A percentile compares a stretch with the other conserved stretches of the same genome.
Conservation (phyloP, 1,284 basidiomycete genomes). For the Pascua sp. region DNA sequence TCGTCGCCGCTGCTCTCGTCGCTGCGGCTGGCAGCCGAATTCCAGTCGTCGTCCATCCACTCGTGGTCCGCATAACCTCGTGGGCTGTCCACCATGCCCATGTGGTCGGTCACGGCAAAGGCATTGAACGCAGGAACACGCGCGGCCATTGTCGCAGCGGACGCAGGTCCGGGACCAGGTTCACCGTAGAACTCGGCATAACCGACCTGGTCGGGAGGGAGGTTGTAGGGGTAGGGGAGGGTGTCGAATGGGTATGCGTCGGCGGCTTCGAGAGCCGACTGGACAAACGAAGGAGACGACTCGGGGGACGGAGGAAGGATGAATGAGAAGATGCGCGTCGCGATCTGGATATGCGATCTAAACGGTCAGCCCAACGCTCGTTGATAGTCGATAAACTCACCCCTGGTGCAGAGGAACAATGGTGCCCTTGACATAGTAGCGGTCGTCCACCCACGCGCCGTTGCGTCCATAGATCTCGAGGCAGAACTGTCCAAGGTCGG, state of each 20-base stretch:
- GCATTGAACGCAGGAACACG: conserved; percentile 44
- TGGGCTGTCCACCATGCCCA: conserved; percentile 32
- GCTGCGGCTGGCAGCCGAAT: conserved; percentile 24
- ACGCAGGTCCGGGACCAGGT: conserved; percentile 35
- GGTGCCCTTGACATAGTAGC: conserved; percentile 85
- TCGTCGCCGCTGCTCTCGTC: conserved; percentile 28
- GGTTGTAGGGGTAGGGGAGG: conserved; percentile 42
- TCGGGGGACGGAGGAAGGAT: conserved; percentile 64
- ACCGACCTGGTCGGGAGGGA: conserved; percentile 38
- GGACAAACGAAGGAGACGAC: conserved; percentile 30
- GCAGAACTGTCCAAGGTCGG: conserved; percentile 69
- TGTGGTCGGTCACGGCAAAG: conserved; percentile 39
- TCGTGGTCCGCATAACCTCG: conserved; percentile 21
- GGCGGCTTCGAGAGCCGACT: conserved; percentile 24
- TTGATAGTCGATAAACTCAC: conserved; percentile 52
- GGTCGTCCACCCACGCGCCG: conserved; percentile 95
- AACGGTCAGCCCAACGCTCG: conserved; percentile 4
- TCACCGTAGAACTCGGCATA: conserved; percentile 45
- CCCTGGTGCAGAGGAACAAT: conserved; percentile 75
- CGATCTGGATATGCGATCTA: conserved; percentile 97
- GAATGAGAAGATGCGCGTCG: conserved; percentile 95
- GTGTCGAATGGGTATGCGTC: conserved; percentile 26
- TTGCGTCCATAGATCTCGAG: conserved; percentile 90
- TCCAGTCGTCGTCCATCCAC: conserved; percentile 25
- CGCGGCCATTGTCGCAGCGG: conserved; percentile 32